Percentiles rank a stretch among this genome's conserved stretches.
Conservation (phyloP, 495 filamentous ascomycete species). For the Neurospora pannonica region DNA sequence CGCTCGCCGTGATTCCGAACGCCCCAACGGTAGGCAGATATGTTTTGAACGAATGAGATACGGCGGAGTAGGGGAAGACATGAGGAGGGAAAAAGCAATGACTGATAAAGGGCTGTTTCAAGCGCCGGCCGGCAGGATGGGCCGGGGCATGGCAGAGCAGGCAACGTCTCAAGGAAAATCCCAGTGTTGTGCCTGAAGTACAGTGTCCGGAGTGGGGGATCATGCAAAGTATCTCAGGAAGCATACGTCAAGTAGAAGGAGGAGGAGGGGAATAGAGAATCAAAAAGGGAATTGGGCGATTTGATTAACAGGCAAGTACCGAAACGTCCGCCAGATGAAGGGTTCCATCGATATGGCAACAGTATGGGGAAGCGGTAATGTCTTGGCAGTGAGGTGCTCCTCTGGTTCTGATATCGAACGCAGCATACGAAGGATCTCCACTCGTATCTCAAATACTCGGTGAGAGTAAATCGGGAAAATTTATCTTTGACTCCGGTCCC, state of each 20-base stretch:
- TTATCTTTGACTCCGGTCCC: neutral
- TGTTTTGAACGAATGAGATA: neutral
- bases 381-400: neutral
- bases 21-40: neutral
- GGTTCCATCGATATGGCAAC: neutral
- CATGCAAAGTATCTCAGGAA: neutral
- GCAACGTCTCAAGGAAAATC: neutral
- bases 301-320: neutral
- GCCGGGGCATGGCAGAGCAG: neutral
- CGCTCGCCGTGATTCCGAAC: neutral
- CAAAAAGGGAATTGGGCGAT: neutral
- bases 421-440: neutral
- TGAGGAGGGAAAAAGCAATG: neutral
- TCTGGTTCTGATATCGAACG: neutral
- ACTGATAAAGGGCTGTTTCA: neutral
- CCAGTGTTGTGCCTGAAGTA: neutral
- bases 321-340: neutral
- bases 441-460: neutral
- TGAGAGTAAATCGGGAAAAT: neutral
- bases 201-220: neutral
- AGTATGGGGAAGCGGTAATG: neutral
- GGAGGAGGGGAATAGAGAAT: neutral
- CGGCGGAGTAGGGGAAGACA: neutral
- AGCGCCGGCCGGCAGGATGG: neutral
- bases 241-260: neutral